Evolutionary conservation across 78 protist species (phyloP).

Genomic region (Monosiga brevicollis): DNA sequence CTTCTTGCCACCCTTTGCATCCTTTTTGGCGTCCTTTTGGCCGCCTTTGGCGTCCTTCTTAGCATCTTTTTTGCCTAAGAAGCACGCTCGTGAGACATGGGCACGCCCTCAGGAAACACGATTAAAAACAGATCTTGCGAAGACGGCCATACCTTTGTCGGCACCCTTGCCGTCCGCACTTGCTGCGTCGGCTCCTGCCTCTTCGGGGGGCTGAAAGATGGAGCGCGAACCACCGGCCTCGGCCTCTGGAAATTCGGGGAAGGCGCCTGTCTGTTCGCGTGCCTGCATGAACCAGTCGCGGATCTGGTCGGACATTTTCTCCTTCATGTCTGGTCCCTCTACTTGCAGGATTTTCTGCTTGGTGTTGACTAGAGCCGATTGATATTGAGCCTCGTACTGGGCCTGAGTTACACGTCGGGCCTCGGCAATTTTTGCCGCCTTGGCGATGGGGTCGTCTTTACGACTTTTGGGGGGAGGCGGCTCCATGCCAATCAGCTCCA

Average conservation of each 20-base stretch:
- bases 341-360: not conserved
- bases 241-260: not conserved
- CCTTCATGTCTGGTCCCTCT: not conserved
- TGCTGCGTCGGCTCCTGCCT: not conserved
- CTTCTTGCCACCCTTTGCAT: not conserved
- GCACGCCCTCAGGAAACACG: too few relatives aligned
- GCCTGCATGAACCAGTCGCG: not conserved
- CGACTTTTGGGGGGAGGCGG: not conserved
- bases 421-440: not conserved
- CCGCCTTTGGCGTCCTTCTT: not conserved
- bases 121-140: too few relatives aligned
- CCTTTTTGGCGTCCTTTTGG: not conserved
- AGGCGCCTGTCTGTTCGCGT: not conserved
- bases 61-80: not conserved
- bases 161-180: not conserved
- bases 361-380: not conserved
- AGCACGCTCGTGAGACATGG: too few relatives aligned
- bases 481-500: not conserved
- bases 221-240: not conserved
- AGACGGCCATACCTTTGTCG: not conserved
- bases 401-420: not conserved
- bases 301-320: not conserved
- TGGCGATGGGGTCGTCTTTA: not conserved
- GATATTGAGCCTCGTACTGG: not conserved
- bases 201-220: not conserved